Base-by-base conservation (phyloP, 805 yeast species). In the Lachancea sp. region DNA sequence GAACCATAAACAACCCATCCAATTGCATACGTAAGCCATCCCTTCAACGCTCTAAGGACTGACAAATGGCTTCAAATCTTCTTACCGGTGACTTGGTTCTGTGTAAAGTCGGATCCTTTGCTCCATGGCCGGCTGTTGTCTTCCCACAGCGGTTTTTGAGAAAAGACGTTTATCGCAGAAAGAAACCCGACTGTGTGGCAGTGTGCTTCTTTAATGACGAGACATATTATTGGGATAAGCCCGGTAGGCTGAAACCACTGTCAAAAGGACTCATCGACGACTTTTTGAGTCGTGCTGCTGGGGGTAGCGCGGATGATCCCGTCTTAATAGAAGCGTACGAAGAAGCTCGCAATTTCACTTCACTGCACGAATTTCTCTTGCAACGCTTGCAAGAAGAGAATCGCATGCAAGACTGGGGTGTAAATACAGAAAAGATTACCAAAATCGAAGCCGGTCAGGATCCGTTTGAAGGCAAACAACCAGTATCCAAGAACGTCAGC, bases 71-170 rank as follows among this genome's bases (percentile, higher is more conserved):
- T 26, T 39, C 43, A 12, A 46, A 47, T 8, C 41, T 54, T 22
- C 50, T 43, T 21, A 58, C 62, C 4, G 64, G 64, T n/a, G 58
- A 54, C 42, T 39, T 60, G 32, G 65, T 60, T 8, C 45, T 60
- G 26, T 60, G 63, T 40, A 60, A 60, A 42, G 65, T 60, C 15
- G 65, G 65, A 3, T 52, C 58, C 3, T 60, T 54, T 34, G 60
- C 61, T 3, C 63, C 63, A 7, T 60, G 65, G 65, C 65, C 65
- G 1, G 63, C 64, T 6, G 60, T 60, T 3, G 58, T 60, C 3
- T 55, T 56, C 22, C 65, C 65, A 8, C 61, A 56, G 34, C 42
- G 56, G 25, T 45, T 58, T 25, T 47, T 59, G n/a, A 47, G 60
- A 34, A 47, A 48, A 7, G 61, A 58, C 35, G 64, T 60, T 3